These are phyloP conservation scores for Arbutus unedo DNA, from an alignment of 148 eudicot species.

Conservation along the genomic window DNA sequence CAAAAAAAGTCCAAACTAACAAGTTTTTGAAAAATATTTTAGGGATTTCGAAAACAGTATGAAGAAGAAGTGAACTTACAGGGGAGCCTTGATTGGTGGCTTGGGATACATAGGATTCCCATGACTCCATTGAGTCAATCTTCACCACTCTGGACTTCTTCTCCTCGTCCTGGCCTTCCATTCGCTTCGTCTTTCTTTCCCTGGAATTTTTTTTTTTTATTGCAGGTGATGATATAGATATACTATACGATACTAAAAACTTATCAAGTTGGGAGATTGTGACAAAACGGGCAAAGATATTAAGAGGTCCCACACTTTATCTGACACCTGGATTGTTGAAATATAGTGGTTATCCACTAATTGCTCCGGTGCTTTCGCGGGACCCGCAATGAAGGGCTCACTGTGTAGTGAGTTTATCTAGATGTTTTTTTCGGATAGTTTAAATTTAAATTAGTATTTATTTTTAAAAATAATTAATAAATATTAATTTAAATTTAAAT, in stretches of 20 bases:
- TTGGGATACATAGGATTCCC: slow-evolving; percentile 49
- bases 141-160: slow-evolving; percentile 37
- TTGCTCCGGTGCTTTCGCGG: too few species aligned
- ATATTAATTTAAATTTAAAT: too few species aligned
- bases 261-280: not conserved
- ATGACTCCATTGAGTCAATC: slow-evolving; percentile 46
- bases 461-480: too few species aligned
- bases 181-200: not conserved
- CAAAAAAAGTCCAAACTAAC: not conserved
- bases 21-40: not conserved
- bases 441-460: too few species aligned
- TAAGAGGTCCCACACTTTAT: not conserved
- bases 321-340: not conserved
- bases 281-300: not conserved
- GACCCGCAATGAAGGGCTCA: too few species aligned
- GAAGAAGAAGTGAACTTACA: slow-evolving; percentile 33
- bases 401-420: too few species aligned
- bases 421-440: too few species aligned
- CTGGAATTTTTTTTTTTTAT: not conserved
- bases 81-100: slow-evolving; percentile 48
- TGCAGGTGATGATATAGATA: not conserved
- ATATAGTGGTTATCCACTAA: too few species aligned
- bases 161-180: slow-evolving; percentile 31
- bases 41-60: not conserved
- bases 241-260: not conserved